Conservation (phyloP, 768 basidiomycete species). For the Suillus ampliporus region DNA sequence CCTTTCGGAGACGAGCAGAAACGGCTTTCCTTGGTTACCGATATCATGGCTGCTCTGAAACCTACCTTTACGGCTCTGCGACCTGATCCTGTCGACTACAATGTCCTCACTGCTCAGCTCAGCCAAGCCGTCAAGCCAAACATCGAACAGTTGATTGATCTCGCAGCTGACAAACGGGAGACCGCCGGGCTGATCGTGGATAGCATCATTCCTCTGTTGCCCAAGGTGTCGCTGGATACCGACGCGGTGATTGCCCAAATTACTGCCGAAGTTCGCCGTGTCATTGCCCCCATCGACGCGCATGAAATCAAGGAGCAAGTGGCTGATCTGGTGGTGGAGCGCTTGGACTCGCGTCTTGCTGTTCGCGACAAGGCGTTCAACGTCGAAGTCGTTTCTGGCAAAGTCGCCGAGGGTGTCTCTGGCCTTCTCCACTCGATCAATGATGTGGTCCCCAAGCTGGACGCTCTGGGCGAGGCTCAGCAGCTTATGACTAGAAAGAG, state of each 20-base stretch:
- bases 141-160: conserved; percentile 86
- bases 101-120: conserved; percentile 72
- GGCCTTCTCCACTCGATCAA: conserved; percentile 48
- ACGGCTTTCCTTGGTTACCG: conserved; percentile 66
- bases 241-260: conserved; percentile 63
- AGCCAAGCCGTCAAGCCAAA: conserved; percentile 89
- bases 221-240: conserved; percentile 53
- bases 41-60: conserved; percentile 58
- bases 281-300: conserved; percentile 78
- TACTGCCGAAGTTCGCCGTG: conserved; percentile 69
- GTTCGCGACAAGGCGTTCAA: conserved; percentile 77
- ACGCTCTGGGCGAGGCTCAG: conserved; percentile 48
- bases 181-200: conserved; percentile 84
- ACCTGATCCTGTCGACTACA: conserved; percentile 77
- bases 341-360: conserved; percentile 79
- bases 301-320: conserved; percentile 91
- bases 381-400: conserved; percentile 59
- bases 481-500: conserved; percentile 46
- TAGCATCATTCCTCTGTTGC: conserved; percentile 68
- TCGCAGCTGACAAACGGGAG: conserved; percentile 88
- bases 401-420: conserved; percentile 59
- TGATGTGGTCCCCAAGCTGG: conserved; percentile 46
- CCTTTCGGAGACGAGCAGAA: conserved; percentile 45
- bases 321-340: conserved; percentile 85
- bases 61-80: conserved; percentile 68